Conservation (phyloP, 257 asterid species). For the Solanum lycopersicoides region DNA sequence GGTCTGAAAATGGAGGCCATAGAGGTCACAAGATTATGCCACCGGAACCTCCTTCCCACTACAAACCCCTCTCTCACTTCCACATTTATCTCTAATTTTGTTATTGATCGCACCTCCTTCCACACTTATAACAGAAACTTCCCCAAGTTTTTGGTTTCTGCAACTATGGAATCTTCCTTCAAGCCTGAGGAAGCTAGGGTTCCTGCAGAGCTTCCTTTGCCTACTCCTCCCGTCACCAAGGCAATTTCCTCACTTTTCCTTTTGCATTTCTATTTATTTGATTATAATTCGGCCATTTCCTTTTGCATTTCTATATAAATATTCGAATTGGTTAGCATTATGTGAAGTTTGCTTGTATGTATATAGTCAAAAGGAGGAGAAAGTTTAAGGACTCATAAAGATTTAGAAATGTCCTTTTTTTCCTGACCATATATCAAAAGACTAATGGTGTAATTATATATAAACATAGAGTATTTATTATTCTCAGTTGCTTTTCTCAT, state of each 20-base stretch:
- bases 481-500: not conserved
- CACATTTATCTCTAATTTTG: not conserved
- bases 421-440: not conserved
- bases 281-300: not conserved
- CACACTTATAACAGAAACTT: not conserved
- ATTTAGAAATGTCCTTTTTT: not conserved
- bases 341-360: not conserved
- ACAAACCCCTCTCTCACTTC: not conserved
- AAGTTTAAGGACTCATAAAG: not conserved
- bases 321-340: not conserved
- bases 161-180: slow-evolving; percentile 29
- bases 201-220: slow-evolving; percentile 53
- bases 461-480: not conserved
- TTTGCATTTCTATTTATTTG: not conserved
- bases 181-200: slow-evolving; percentile 68
- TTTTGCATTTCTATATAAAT: not conserved
- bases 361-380: not conserved
- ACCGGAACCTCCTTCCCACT: not conserved
- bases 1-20: not conserved
- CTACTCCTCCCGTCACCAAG: slow-evolving; percentile 55
- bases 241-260: slow-evolving; percentile 1
- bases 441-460: not conserved
- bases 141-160: slow-evolving; percentile 6
- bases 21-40: not conserved
- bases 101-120: not conserved